Evolutionary conservation across 1,139 yeast species (phyloP), one percentile per base, ranked within the genome.

Genomic region (Geotrichum histeridarum): DNA sequence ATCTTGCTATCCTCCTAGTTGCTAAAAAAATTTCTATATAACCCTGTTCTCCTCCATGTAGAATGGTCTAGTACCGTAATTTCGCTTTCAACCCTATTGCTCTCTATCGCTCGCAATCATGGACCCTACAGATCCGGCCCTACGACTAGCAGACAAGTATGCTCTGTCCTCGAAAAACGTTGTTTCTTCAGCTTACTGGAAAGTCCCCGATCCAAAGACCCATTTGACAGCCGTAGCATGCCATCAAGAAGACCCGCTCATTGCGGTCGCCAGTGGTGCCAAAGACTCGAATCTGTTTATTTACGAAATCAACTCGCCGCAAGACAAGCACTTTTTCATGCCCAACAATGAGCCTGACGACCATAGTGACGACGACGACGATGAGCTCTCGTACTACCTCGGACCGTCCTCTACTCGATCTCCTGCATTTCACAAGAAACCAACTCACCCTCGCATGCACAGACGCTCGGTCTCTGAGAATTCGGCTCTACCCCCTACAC

Each of bases 251-350:
- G 71, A 72, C 15, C 73, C 75, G 9, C 72, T 77, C 11, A 68
- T 87, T 48, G 94, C 95, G 0, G 77, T 87, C 7, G 80, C 90
- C 1, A 79, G 83, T 58, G 88, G 85, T 0, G 71, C 76, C 44
- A 54, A 64, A 4, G 78, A 75, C 18, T 72, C 79, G 53, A 87
- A 86, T 62, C 72, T 87, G 56, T 84, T 78, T 62, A 77, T 87
- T 35, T 87, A 84, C 66, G 84, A 81, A 54, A 71, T 84, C 54
- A 78, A 77, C 58, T 58, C 73, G n/a, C 54, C 64, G 66, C 2
- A 69, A 73, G 50, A 56, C n/a, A 54, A 54, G 48, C 53, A 41
- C 43, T 41, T 14, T 5, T 42, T 38, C 27, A 54, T 51, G 4
- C 14, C 37, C 17, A 15, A 14, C 15, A 38, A 37, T 4, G 39